Percentiles rank a stretch among this genome's conserved stretches.
Evolutionary conservation across 192 early-diverging fungal species (phyloP).

Genomic region (Backusella luteola): DNA sequence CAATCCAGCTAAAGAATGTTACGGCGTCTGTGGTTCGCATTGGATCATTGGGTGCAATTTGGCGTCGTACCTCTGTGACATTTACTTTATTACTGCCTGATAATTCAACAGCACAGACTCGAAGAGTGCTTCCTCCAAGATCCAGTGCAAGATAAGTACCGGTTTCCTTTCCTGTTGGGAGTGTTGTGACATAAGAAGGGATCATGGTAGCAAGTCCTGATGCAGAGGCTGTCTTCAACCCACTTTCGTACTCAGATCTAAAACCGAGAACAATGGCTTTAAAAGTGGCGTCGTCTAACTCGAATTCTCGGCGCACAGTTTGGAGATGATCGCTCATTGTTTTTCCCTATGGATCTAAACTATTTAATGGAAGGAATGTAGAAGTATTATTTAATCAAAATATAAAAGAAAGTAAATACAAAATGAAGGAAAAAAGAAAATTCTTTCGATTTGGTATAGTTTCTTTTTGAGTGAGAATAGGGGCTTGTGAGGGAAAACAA

Average conservation of each 20-base stretch:
- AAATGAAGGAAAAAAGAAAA: constrained; percentile 3
- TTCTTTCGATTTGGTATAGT: neutral
- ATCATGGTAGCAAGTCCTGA: constrained; percentile 71
- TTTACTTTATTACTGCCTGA: constrained; percentile 66
- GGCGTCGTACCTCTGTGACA: constrained; percentile 69
- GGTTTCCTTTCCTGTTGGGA: constrained; percentile 80
- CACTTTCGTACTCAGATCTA: constrained; percentile 19
- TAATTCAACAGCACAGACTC: constrained; percentile 79
- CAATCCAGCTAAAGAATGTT: constrained; percentile 81
- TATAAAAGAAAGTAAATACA: constrained; percentile 1
- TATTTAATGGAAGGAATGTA: neutral
- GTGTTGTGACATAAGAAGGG: constrained; percentile 79
- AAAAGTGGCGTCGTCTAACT: constrained; percentile 11
- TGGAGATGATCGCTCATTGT: neutral
- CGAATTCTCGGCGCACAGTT: constrained; percentile 24
- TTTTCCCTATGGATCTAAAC: neutral
- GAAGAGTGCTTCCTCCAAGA: constrained; percentile 92
- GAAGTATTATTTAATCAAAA: neutral
- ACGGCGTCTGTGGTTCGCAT: constrained; percentile 71
- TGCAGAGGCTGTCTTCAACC: constrained; percentile 30
- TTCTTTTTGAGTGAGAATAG: neutral
- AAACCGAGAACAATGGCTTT: constrained; percentile 25
- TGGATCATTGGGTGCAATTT: constrained; percentile 61
- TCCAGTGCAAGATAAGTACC: constrained; percentile 91
- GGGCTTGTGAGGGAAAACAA: neutral